phyloP scores from a whole-genome alignment of 441 rosid species.

The Eruca vesicaria region DNA sequence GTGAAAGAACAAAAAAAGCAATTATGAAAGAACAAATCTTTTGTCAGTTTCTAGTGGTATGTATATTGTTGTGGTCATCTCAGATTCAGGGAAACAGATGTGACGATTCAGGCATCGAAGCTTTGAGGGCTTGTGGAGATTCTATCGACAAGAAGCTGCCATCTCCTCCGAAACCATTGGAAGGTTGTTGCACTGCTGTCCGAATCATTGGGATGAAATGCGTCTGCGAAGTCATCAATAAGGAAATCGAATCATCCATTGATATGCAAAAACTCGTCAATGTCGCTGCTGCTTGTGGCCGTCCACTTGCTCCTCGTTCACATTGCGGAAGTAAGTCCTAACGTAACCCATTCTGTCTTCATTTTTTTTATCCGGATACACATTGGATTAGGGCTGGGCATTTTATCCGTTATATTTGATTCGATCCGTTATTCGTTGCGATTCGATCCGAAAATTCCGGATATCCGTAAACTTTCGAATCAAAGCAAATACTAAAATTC shows the following conservation, averaged over 20 bases:
- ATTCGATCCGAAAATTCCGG: too few species aligned
- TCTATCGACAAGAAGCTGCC: neutral
- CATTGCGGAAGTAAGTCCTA: constrained; percentile 22
- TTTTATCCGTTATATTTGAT: too few species aligned
- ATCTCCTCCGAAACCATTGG: neutral
- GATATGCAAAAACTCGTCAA: constrained; percentile 24
- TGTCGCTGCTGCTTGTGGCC: constrained; percentile 14
- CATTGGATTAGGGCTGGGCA: too few species aligned
- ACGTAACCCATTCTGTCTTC: too few species aligned
- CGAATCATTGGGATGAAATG: constrained; percentile 11
- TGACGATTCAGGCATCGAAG: neutral
- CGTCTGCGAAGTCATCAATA: constrained; percentile 2
- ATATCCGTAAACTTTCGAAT: too few species aligned
- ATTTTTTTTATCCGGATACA: too few species aligned
- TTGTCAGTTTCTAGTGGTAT: neutral
- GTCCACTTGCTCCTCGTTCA: constrained; percentile 17
- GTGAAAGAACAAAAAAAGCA: neutral
- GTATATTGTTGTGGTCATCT: constrained; percentile 4
- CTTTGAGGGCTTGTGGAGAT: neutral
- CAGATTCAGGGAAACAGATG: neutral
- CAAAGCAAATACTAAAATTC: too few species aligned
- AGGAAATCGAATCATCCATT: neutral
- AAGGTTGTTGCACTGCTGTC: constrained; percentile 24
- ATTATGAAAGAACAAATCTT: neutral
- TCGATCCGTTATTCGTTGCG: too few species aligned